Evolutionary conservation across 139 green algal genomes (phyloP).

Genomic region (Pleodorina starrii): DNA sequence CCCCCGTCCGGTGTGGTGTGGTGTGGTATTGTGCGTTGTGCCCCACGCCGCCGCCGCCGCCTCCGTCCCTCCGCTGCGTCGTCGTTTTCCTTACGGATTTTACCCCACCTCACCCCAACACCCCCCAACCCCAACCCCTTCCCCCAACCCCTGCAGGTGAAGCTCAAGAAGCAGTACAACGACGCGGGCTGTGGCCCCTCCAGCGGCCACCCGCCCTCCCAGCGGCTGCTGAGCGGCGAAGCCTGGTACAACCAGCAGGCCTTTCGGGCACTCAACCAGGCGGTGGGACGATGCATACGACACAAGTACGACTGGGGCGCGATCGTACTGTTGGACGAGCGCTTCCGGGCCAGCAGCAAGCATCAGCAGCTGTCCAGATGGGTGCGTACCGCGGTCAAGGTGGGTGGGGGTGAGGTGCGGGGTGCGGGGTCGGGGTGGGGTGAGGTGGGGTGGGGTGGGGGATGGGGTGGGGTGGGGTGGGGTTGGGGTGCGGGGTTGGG

Average conservation of each 20-base stretch:
- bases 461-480: no score
- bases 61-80: no score
- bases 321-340: constrained; percentile 95
- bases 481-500: no score
- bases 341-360: constrained; percentile 72
- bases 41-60: no score
- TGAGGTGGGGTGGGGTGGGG: no score
- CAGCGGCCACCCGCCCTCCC: neutral
- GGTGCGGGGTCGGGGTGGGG: no score
- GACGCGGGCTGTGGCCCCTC: constrained; percentile 47
- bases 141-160: constrained; percentile 73
- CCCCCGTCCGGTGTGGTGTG: no score
- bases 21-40: no score
- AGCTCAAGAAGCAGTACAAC: constrained; percentile 90
- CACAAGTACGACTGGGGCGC: constrained; percentile 94
- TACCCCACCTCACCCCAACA: no score
- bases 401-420: no score
- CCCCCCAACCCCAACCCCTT: no score
- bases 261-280: constrained; percentile 95
- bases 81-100: no score
- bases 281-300: constrained; percentile 93
- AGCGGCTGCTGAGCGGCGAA: constrained; percentile 62
- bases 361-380: constrained; percentile 80
- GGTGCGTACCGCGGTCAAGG: constrained; percentile 67
- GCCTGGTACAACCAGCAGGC: constrained; percentile 96